Evolutionary conservation across 768 basidiomycete species (phyloP), one percentile per base, ranked within the genome.

Genomic region (Gyrodon lividus): DNA sequence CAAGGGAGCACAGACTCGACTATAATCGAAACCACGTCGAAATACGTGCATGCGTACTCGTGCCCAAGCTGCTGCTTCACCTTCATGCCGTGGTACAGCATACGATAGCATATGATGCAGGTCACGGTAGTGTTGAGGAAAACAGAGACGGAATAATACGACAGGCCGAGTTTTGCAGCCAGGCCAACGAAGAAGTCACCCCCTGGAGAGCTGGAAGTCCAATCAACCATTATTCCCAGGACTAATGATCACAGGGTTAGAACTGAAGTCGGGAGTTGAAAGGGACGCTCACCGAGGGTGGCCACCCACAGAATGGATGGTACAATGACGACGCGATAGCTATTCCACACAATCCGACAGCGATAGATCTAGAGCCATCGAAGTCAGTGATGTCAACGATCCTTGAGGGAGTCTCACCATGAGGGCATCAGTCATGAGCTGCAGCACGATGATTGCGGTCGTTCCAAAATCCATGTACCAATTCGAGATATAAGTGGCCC

Each of bases 391-490:
- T 63, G 41, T 4, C 55, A 20, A 20, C 49, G 41, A 65, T 53
- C 13, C 60, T 54, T 12, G 66, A 56, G 67, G 66, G 71, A 48
- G 59, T 61, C 56, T 66, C 56, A 50, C 56, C 51, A 50, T 35
- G 19, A 58, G 12, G 6, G 13, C 75, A 38, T 74, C 72, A 8
- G 67, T 67, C 56, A 75, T 54, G 12, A 74, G 60, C 12, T 73
- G 70, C 17, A 71, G 49, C 13, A 66, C n/a, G 19, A 62, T 55
- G 13, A 65, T 55, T 8, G 67, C 64, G 6, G 59, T 55, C 19
- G 67, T 60, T 6, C 70, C 68, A 26, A 69, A 43, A 2, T 69
- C 70, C 56, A 58, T 56, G 35, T 69, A 69, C 62, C 70, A 69
- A 0, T 56, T 54, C 1, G 64, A 57, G 9, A 54, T 38, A 43